Base-by-base conservation (phyloP, 352 stramenopile species). In the Achlya hypogyna region DNA sequence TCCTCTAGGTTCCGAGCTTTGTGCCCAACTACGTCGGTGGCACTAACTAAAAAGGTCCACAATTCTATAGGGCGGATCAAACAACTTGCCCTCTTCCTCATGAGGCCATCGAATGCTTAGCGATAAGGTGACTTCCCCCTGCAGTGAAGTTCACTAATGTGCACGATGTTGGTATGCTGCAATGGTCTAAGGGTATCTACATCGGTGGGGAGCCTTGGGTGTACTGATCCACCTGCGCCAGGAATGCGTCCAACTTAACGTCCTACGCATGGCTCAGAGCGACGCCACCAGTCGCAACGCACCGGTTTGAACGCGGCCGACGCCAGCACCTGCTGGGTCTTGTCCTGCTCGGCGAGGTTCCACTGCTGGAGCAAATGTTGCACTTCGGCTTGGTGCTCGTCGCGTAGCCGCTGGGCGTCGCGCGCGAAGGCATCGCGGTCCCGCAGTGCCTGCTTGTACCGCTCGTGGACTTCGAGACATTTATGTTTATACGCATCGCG, bases 401-500 rank as follows among this genome's bases (percentile, higher is more conserved):
- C 74, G 35, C 85, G 81, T n/a, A 82, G 72, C 43, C 85, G 78
- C 14, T 78, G 66, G 16, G 89, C 59, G 10, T 76, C 74, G 25
- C 69, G 22, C n/a, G 87, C 81, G 43, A 78, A 65, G 1, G 62
- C 58, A 49, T 75, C 81, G 10, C 74, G 68, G 35, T 87, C 79
- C 27, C 74, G 64, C 5, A 77, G 43, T 49, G 88, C 38, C 4
- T 72, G 64, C 54, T 93, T 91, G 75, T 84, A 86, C 22, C 74
- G 77, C 56, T 88, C 80, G 71, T 93, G 84, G 59, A 85, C 77
- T 63, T 93, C 79, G 10, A 93, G 72, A 63, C 84, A 93, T 43
- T 91, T 93, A 27, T 76, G 74, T 45, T 93, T 93, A 70, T 90
- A 93, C 28, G 81, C 81, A 60, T 93, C 81, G 18, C 81, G 76